A percentile compares a stretch with the other conserved stretches of the same genome.
Evolutionary conservation across 1,139 yeast genomes (phyloP).

Genomic region (Geotrichum aggregatum): DNA sequence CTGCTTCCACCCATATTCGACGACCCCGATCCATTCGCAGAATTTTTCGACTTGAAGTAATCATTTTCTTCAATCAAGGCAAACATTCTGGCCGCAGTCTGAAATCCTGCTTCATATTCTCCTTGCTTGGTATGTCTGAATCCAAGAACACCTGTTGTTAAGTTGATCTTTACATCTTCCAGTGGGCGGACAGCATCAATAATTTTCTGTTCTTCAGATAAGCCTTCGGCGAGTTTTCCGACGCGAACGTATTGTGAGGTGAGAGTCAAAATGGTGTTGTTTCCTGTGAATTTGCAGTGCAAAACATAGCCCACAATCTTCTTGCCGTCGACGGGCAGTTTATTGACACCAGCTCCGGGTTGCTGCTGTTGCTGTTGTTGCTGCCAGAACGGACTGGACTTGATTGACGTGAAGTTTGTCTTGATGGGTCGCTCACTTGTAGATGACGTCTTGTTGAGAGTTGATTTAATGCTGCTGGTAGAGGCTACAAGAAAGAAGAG

Average conservation of each 20-base stretch:
- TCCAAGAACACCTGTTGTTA: conserved; percentile 45
- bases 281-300: conserved; percentile 72
- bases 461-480: neutral
- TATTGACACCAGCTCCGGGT: neutral
- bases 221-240: conserved; percentile 37
- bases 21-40: neutral
- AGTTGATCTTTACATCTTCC: conserved; percentile 63
- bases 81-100: conserved; percentile 71
- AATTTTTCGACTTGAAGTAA: conserved; percentile 38
- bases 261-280: conserved; percentile 76
- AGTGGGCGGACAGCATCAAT: conserved; percentile 76
- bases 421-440: neutral
- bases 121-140: conserved; percentile 56
- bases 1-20: neutral
- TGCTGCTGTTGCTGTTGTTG: neutral
- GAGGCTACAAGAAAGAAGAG: neutral
- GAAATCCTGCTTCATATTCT: conserved; percentile 93
- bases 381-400: neutral
- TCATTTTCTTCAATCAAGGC: conserved; percentile 57
- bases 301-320: conserved; percentile 56
- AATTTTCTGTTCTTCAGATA: conserved; percentile 66
- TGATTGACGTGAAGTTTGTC: conserved; percentile 13
- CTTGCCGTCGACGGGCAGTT: conserved; percentile 29
- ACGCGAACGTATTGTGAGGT: conserved; percentile 59
- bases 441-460: neutral